Base-by-base conservation (phyloP, 768 basidiomycete species). In the Gautieria morchelliformis region DNA sequence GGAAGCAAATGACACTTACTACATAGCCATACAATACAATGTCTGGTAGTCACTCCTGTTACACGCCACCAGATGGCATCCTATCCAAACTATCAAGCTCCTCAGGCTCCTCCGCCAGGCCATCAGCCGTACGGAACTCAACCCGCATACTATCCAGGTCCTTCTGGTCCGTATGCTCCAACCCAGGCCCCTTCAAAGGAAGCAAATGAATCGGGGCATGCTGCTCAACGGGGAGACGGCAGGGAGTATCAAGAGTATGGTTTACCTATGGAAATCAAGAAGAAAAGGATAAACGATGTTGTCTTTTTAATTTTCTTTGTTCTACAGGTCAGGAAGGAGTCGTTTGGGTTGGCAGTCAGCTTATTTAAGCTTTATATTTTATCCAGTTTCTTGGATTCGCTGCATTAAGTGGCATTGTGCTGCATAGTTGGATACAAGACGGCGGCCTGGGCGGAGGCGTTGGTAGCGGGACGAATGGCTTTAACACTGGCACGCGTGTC, bases 41-140 rank as follows among this genome's bases (percentile, higher is more conserved):
- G 27, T 15, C 10, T 19, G 45, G 45, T 14, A 17, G 45, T 6
- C 10, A 14, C 20, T 46, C 17, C 45, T 20, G 45, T 46, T 10
- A 17, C 17, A 6, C 19, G 45, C 67, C 72, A 1, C 80, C 83
- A 4, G 77, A 79, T 62, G 78, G 82, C 56, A 78, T 80, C 5
- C 70, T 75, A 57, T 84, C 85, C 47, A 77, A 79, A 27, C 27
- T n/a, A 71, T 92, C 0, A 64, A 71, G 7, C 65, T 71, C 1
- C 68, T 94, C 22, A 76, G 74, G 27, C 90, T 93, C 66, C 93
- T 93, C 1, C 90, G 81, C 59, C 93, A 92, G 65, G 81, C 81
- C 11, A 72, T 77, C 33, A 9, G 74, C 92, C 11, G 81, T 76
- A 0, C 24, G 24, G 24, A 51, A 30, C 11, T 22, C 51, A 35